phyloP scores from a whole-genome alignment of 768 basidiomycete species.

The Trametes cubensis region DNA sequence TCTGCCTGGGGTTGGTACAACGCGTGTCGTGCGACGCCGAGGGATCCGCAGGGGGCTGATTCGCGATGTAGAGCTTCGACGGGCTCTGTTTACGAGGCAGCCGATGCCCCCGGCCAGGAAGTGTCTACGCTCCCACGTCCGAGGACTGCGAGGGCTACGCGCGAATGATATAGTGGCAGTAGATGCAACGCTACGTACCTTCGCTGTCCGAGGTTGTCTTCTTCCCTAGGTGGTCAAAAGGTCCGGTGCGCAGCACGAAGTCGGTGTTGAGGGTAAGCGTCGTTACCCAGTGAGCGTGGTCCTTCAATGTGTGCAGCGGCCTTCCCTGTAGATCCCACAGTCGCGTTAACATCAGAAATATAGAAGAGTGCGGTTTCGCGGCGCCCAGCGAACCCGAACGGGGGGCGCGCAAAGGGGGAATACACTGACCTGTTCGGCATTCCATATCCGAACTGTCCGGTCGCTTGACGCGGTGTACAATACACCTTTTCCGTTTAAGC shows the following conservation, averaged over 20 bases:
- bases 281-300: conserved; percentile 99
- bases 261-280: conserved; percentile 95
- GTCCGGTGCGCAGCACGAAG: conserved; percentile 91
- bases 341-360: conserved; percentile 1
- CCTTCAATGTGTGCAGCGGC: conserved; percentile 81
- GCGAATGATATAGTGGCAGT: neutral
- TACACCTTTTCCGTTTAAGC: conserved; percentile 62
- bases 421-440: conserved; percentile 68
- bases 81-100: too few relatives aligned
- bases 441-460: conserved; percentile 93
- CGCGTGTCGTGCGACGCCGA: neutral
- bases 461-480: conserved; percentile 96
- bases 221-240: conserved; percentile 88
- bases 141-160: too few relatives aligned
- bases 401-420: neutral
- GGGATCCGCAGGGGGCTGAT: neutral
- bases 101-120: too few relatives aligned
- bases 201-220: conserved; percentile 79
- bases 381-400: neutral
- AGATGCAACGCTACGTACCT: conserved; percentile 49
- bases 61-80: too few relatives aligned
- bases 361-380: neutral
- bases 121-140: neutral
- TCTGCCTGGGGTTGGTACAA: neutral
- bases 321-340: conserved; percentile 60